These are phyloP conservation scores for Corinectria fuckeliana DNA, from an alignment of 2,329 filamentous ascomycete species.

Conservation along the genomic window DNA sequence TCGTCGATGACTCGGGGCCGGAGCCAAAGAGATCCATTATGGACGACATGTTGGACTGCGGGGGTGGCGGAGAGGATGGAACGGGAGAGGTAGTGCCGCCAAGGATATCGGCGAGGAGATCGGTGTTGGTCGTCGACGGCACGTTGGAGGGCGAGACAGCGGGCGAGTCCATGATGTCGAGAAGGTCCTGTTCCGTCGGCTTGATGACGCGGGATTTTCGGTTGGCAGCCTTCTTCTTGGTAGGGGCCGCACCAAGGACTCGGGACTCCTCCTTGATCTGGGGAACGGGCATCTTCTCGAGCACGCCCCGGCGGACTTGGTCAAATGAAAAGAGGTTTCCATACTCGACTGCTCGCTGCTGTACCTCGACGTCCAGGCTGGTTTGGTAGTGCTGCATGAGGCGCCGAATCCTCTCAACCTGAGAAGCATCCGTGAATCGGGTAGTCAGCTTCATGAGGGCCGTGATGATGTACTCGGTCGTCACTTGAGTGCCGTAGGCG, in stretches of 20 bases:
- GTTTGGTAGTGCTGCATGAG: constrained; percentile 80
- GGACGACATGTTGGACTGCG: constrained; percentile 65
- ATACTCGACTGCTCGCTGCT: constrained; percentile 95
- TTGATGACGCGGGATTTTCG: constrained; percentile 80
- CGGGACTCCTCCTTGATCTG: constrained; percentile 96
- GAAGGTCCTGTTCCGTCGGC: constrained; percentile 87
- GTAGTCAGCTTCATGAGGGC: constrained; percentile 95
- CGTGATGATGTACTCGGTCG: constrained; percentile 95
- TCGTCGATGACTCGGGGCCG: constrained; percentile 47
- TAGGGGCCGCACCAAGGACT: constrained; percentile 81
- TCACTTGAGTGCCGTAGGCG: constrained; percentile 88
- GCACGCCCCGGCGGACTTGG: constrained; percentile 82
- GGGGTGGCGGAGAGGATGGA: constrained; percentile 54
- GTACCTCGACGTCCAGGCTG: constrained; percentile 92
- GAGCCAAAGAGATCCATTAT: constrained; percentile 90
- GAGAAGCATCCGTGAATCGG: constrained; percentile 80
- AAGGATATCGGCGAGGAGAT: constrained; percentile 90
- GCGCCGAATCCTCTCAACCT: constrained; percentile 83
- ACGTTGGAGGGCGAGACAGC: constrained; percentile 57
- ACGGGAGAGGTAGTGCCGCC: constrained; percentile 68
- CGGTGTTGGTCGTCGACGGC: constrained; percentile 73
- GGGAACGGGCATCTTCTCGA: constrained; percentile 97
- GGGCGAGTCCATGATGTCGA: constrained; percentile 89
- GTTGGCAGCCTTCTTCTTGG: constrained; percentile 72
- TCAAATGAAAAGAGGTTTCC: constrained; percentile 93